Evolutionary conservation across 2,329 filamentous ascomycete genomes (phyloP).

Genomic region (Paecilomyces niveus): DNA sequence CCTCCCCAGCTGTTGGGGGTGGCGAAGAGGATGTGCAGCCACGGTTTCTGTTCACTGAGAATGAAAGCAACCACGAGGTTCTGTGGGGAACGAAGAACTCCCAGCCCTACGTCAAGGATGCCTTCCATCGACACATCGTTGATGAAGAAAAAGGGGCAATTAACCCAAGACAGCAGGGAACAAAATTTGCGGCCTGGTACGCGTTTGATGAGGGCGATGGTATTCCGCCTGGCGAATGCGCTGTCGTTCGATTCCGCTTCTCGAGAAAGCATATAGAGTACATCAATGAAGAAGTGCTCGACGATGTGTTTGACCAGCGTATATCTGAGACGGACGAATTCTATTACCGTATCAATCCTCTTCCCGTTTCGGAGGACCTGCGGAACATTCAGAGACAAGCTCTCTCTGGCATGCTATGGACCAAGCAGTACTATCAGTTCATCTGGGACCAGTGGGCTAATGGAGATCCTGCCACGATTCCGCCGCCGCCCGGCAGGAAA

Average conservation of each 20-base stretch:
- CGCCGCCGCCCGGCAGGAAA: slow-evolving; percentile 74
- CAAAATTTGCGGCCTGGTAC: slow-evolving; percentile 88
- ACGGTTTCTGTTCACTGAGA: slow-evolving; percentile 84
- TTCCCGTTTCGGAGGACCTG: slow-evolving; percentile 88
- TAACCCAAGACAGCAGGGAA: slow-evolving; percentile 73
- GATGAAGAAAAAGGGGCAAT: slow-evolving; percentile 71
- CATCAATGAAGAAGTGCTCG: slow-evolving; percentile 86
- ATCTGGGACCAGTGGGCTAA: slow-evolving; percentile 98
- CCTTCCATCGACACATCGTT: slow-evolving; percentile 83
- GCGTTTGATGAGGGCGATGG: slow-evolving; percentile 84
- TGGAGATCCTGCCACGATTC: slow-evolving; percentile 79
- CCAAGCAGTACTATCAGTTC: slow-evolving; percentile 94
- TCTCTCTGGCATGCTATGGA: slow-evolving; percentile 97
- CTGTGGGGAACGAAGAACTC: slow-evolving; percentile 75
- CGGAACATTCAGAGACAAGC: slow-evolving; percentile 94
- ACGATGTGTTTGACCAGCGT: slow-evolving; percentile 80
- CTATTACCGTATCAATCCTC: slow-evolving; percentile 84
- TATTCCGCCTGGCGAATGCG: slow-evolving; percentile 83
- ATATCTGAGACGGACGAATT: slow-evolving; percentile 92
- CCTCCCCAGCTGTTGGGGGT: slow-evolving; percentile 75
- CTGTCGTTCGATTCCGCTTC: slow-evolving; percentile 86
- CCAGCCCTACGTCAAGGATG: slow-evolving; percentile 85
- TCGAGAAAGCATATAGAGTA: slow-evolving; percentile 69
- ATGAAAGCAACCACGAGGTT: slow-evolving; percentile 78
- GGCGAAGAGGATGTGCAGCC: slow-evolving; percentile 79